A percentile compares a stretch with the other conserved stretches of the same genome.
Conservation (phyloP, 2,329 filamentous ascomycete species). For the Stemphylium lycopersici region DNA sequence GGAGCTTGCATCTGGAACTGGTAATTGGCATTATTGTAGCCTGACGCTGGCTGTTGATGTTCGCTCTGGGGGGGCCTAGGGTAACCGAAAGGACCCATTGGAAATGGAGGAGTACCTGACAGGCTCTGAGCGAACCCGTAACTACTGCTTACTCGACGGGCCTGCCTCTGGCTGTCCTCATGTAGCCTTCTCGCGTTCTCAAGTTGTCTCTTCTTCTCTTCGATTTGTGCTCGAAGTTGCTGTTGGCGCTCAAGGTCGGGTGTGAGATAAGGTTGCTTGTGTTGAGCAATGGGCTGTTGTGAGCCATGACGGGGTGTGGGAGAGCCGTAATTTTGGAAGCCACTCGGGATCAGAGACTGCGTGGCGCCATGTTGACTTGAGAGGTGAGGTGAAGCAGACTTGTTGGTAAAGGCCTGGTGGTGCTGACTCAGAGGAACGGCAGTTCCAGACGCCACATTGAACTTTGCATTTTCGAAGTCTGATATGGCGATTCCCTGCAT, state of each 20-base stretch:
- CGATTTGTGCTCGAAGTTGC: neutral
- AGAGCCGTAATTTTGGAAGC: neutral
- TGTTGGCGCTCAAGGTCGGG: neutral
- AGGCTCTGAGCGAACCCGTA: neutral
- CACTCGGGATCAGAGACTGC: neutral
- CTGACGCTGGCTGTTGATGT: neutral
- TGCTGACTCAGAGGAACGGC: neutral
- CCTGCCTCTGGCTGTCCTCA: neutral
- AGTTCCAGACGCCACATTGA: neutral
- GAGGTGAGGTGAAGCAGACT: neutral
- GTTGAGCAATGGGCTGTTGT: neutral
- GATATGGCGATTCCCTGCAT: too few species aligned
- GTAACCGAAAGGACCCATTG: conserved; percentile 5
- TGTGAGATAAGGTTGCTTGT: neutral
- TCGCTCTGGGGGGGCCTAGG: neutral
- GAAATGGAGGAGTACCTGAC: neutral
- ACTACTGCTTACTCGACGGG: neutral
- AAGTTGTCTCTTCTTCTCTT: neutral
- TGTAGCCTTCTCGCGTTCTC: neutral
- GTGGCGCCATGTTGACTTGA: neutral
- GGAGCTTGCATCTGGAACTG: neutral
- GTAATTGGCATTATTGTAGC: neutral
- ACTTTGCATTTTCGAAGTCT: too few species aligned
- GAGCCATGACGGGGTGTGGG: neutral
- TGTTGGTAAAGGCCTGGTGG: neutral